phyloP scores from a whole-genome alignment of 805 yeast species.

The Zygoascus ofunaensis region DNA sequence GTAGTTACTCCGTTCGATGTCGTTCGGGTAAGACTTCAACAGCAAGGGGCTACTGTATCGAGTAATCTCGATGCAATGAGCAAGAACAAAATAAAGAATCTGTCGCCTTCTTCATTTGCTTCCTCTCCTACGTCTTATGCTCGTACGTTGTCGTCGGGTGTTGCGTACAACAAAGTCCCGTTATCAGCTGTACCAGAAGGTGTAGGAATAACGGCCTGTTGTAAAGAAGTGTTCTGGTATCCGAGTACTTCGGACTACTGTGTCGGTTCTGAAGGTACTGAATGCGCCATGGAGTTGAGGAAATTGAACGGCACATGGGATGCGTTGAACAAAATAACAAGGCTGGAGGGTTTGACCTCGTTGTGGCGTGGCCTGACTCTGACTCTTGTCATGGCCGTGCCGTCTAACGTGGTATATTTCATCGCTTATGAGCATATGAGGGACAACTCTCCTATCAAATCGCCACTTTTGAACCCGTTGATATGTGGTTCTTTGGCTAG shows the following conservation, averaged over 20 bases:
- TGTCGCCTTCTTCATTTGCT: background rate
- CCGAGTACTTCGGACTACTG: conserved; percentile 31
- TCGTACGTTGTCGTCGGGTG: background rate
- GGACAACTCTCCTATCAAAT: conserved; percentile 54
- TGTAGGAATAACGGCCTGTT: conserved; percentile 32
- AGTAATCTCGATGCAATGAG: conserved; percentile 6
- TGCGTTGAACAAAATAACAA: conserved; percentile 57
- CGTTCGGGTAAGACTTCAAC: conserved; percentile 36
- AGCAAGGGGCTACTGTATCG: conserved; percentile 22
- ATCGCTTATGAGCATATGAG: conserved; percentile 85
- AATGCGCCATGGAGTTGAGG: conserved; percentile 33
- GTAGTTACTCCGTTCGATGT: conserved; percentile 37
- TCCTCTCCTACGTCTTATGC: background rate
- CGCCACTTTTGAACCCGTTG: conserved; percentile 53
- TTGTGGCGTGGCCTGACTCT: conserved; percentile 85
- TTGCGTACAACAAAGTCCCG: conserved; percentile 10
- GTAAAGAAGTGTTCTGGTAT: conserved; percentile 32
- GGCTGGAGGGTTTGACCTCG: conserved; percentile 64
- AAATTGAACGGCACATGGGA: conserved; percentile 60
- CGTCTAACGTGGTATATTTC: conserved; percentile 87
- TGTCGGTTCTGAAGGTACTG: conserved; percentile 27
- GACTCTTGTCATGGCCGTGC: conserved; percentile 77
- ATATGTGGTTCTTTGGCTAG: conserved; percentile 82
- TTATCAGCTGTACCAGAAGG: conserved; percentile 21
- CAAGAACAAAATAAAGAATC: background rate